Conservation (phyloP, 2,329 filamentous ascomycete species). For the Diplodia mutila region DNA sequence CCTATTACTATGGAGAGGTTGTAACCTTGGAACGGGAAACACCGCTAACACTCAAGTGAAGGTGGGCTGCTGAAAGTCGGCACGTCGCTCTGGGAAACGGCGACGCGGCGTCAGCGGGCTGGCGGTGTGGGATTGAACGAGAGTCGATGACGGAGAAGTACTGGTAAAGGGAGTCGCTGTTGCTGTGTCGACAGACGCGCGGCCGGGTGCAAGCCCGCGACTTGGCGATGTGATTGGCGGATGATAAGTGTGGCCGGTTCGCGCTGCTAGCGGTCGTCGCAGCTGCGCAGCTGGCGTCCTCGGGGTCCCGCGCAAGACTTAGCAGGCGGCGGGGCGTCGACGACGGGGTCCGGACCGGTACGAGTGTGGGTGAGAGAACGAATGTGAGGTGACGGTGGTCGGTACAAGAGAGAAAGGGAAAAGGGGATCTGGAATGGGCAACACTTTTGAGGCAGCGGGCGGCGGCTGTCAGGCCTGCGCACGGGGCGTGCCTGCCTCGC, state of each 20-base stretch:
- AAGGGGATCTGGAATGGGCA: slow-evolving; percentile 27
- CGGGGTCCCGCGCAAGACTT: slow-evolving; percentile 12
- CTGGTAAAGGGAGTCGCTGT: slow-evolving; percentile 12
- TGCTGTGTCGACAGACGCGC: slow-evolving; percentile 24
- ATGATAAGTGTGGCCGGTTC: slow-evolving; percentile 11
- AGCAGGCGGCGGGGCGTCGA: slow-evolving; percentile 14
- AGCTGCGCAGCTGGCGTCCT: slow-evolving; percentile 20
- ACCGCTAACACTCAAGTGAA: slow-evolving; percentile 20
- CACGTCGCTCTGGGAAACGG: slow-evolving; percentile 16
- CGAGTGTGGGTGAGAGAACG: slow-evolving; percentile 20
- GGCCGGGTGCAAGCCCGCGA: slow-evolving; percentile 9
- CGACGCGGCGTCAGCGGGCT: slow-evolving; percentile 1
- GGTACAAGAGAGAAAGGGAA: slow-evolving; percentile 27
- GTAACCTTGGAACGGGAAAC: slow-evolving; percentile 20
- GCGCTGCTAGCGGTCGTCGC: slow-evolving; percentile 13
- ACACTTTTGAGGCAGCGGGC: slow-evolving; percentile 26
- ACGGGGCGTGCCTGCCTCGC: slow-evolving; percentile 25
- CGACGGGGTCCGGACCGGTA: slow-evolving; percentile 17
- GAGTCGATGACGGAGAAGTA: slow-evolving; percentile 21
- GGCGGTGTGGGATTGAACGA: slow-evolving; percentile 9
- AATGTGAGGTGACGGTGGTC: slow-evolving; percentile 20
- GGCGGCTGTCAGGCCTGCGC: slow-evolving; percentile 27
- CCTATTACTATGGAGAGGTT: slow-evolving; percentile 20
- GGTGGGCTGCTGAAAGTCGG: slow-evolving; percentile 6
- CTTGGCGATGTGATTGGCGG: slow-evolving; percentile 21